Percentiles rank a stretch among this genome's conserved stretches.
Evolutionary conservation across 2,329 filamentous ascomycete species (phyloP).

Genomic region (Cadophora luteo-olivacea): DNA sequence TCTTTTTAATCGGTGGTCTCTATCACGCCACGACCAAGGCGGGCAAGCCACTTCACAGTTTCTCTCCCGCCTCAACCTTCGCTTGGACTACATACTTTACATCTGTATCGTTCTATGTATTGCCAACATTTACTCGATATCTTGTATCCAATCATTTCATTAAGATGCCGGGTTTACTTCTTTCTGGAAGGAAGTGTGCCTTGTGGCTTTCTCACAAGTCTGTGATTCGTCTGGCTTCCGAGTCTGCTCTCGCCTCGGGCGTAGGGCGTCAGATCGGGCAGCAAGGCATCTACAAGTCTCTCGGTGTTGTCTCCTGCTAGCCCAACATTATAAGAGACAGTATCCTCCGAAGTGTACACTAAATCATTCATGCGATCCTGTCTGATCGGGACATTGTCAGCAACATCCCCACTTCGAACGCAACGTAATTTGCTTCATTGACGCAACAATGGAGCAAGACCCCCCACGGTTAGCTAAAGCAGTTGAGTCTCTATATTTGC

Average conservation of each 20-base stretch:
- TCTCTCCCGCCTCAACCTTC: background rate
- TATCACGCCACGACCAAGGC: background rate
- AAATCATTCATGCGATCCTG: too few relatives aligned
- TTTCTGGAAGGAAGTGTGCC: background rate
- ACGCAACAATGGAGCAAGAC: too few relatives aligned
- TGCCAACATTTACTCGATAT: background rate
- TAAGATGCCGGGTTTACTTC: too few relatives aligned
- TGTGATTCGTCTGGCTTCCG: conserved; percentile 1
- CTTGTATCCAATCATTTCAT: background rate
- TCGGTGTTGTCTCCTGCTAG: background rate
- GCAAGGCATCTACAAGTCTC: background rate
- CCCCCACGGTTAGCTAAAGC: too few relatives aligned
- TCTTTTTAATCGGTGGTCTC: background rate
- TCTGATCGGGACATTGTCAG: too few relatives aligned
- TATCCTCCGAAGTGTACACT: too few relatives aligned
- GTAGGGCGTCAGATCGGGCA: conserved; percentile 2
- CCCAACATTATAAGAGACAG: too few relatives aligned
- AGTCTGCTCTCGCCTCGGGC: background rate
- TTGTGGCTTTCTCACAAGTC: background rate
- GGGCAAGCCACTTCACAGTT: background rate
- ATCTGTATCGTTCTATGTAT: background rate
- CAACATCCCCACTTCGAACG: too few relatives aligned
- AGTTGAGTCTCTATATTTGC: too few relatives aligned
- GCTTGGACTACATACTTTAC: background rate
- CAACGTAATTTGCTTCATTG: too few relatives aligned